Base-by-base conservation (phyloP, 257 asterid genomes). In the Solanum ossicruentum region DNA sequence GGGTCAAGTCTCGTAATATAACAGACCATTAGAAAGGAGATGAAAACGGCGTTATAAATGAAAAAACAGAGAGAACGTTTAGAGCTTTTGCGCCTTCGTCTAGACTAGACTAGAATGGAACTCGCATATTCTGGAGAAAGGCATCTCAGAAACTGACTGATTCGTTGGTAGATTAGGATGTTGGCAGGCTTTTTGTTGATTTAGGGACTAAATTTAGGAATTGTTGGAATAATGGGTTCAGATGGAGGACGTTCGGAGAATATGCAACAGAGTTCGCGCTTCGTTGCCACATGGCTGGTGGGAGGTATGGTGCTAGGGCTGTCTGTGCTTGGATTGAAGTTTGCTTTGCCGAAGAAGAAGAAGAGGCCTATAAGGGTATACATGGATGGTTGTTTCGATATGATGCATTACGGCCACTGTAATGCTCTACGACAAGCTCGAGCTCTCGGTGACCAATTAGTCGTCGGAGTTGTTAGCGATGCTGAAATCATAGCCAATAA, bases 401-500 rank as follows among this genome's bases (percentile, higher is more conserved):
- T 96, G 99, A 96, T 96, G 99, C 99, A 96, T 88, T 96, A 96
- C 84, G 99, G 99, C n/a, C 99, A 96, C 84, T 96, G 99, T 85
- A 96, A 96, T 85, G 99, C 99, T 83, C 97, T 96, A 58, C 98
- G 99, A 63, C 99, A 96, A 88, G 99, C 99, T 84, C 92, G 99
- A 51, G 95, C 99, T 71, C 95, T 96, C 7, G 98, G 98, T 32
- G 98, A 95, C 88, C 98, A 96, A 88, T 92, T 95, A 89, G 97
- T 96, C 13, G 98, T 96, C 15, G 99, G 99, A 17, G 98, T 96
- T 81, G 98, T 94, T 47, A 96, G 99, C 85, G 99, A 96, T 88
- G 95, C 91, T 23, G 98, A 96, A 87, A 96, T 96, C 83, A 95
- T 88, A 7, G 92, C 89, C 75, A 96, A 96, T 84, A 96, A 96